Evolutionary conservation across 1,284 basidiomycete genomes (phyloP).

Genomic region (Leucoagaricus sp.): DNA sequence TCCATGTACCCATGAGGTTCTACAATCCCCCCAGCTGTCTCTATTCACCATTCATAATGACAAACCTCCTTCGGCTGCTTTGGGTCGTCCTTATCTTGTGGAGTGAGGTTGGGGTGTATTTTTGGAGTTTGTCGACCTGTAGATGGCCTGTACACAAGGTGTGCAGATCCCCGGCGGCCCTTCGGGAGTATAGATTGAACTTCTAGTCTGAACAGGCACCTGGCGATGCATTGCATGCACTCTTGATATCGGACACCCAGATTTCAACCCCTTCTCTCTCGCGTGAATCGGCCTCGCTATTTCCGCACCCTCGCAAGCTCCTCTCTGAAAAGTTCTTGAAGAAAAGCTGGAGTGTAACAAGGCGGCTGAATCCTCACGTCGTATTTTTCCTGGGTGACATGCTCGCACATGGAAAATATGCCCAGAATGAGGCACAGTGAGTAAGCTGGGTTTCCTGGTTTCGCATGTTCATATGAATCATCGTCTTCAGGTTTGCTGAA

Average conservation of each 20-base stretch:
- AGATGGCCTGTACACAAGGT: conserved; percentile 48
- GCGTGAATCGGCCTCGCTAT: conserved; percentile 40
- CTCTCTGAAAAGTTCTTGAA: conserved; percentile 71
- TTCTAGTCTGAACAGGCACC: conserved; percentile 11
- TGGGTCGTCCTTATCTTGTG: conserved; percentile 68
- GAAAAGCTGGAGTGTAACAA: conserved; percentile 74
- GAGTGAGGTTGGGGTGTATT: conserved; percentile 62
- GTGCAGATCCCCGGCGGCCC: conserved; percentile 15
- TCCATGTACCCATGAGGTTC: conserved; percentile 27
- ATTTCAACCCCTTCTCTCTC: conserved; percentile 56
- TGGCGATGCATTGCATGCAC: conserved; percentile 48
- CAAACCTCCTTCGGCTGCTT: conserved; percentile 49
- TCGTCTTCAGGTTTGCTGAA: conserved; percentile 52
- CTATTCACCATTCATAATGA: conserved; percentile 36
- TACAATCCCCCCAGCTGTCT: conserved; percentile 29
- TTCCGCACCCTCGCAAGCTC: conserved; percentile 47
- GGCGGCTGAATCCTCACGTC: conserved; percentile 61
- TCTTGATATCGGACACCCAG: conserved; percentile 81
- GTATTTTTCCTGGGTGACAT: conserved; percentile 85
- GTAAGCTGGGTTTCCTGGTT: conserved; percentile 28
- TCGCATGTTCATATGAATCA: conserved; percentile 11
- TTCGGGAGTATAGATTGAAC: neutral
- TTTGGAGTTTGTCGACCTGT: conserved; percentile 50
- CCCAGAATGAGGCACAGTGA: conserved; percentile 65
- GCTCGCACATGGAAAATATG: conserved; percentile 68